These are phyloP conservation scores for Hordeum pubiflorum DNA, from an alignment of 202 grass and related monocot species.

Conservation along the genomic window DNA sequence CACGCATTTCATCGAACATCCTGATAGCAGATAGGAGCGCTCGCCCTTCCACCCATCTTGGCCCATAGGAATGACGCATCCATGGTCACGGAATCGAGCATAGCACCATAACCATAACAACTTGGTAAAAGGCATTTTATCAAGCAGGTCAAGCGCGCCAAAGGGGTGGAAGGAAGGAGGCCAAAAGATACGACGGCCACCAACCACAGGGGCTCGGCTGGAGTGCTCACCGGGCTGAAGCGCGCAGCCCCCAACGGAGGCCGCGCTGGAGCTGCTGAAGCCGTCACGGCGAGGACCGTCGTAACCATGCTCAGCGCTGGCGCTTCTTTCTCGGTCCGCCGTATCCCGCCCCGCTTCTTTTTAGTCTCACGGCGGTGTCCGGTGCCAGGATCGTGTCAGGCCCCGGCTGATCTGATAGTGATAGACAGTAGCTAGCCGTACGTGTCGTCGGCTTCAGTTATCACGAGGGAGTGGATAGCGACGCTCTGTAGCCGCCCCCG, in stretches of 20 bases:
- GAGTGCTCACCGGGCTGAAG: slow-evolving; percentile 32
- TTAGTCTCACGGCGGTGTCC: background rate
- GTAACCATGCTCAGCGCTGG: background rate
- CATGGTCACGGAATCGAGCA: background rate
- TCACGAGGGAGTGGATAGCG: slow-evolving; percentile 10
- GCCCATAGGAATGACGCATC: background rate
- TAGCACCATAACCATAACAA: background rate
- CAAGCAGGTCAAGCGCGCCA: background rate
- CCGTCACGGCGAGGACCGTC: slow-evolving; percentile 9
- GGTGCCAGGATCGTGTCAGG: background rate
- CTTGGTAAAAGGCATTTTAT: slow-evolving; percentile 4
- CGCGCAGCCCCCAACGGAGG: background rate
- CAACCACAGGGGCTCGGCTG: background rate
- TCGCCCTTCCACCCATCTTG: background rate
- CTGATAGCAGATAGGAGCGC: background rate
- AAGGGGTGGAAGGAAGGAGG: background rate
- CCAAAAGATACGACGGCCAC: background rate
- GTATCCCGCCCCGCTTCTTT: background rate
- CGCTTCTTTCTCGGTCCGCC: background rate
- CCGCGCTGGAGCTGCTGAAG: slow-evolving; percentile 5
- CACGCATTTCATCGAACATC: slow-evolving; percentile 3
- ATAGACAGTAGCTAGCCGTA: background rate
- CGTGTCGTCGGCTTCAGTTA: background rate
- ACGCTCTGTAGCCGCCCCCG: background rate
- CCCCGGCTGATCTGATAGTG: background rate